These are phyloP conservation scores for Sonneratia alba DNA, from an alignment of 345 rosid species.

Conservation along the genomic window DNA sequence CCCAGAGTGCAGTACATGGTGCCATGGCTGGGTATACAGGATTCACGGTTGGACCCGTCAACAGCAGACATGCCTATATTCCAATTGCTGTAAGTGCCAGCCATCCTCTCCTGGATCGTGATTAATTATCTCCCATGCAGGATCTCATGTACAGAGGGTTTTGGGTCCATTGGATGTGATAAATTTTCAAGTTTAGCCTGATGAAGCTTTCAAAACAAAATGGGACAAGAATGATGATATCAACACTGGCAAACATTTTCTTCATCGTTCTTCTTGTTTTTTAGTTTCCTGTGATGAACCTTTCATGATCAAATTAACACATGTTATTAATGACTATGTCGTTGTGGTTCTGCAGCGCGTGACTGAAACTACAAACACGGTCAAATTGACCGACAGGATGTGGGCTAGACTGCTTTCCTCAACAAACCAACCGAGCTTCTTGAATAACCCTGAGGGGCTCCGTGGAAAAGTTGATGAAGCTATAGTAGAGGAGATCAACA, in stretches of 20 bases:
- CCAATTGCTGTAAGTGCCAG: conserved; percentile 60
- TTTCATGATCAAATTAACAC: not conserved
- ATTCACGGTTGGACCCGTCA: conserved; percentile 93
- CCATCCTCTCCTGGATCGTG: not conserved
- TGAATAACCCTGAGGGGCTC: conserved; percentile 28
- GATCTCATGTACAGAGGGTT: too few relatives aligned
- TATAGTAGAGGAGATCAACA: conserved; percentile 27
- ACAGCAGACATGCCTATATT: conserved; percentile 82
- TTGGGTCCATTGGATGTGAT: too few relatives aligned
- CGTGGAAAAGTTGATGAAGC: conserved; percentile 26
- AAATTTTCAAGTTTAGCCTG: too few relatives aligned
- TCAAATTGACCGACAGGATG: conserved; percentile 85
- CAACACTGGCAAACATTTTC: too few relatives aligned
- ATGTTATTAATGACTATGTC: not conserved
- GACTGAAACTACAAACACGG: conserved; percentile 61
- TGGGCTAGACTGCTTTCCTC: conserved; percentile 98
- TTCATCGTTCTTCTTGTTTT: too few relatives aligned
- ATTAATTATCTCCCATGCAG: too few relatives aligned
- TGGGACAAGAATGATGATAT: too few relatives aligned
- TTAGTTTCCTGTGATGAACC: not conserved
- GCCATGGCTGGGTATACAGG: conserved; percentile 98
- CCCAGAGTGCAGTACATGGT: conserved; percentile 94
- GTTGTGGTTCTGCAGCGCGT: conserved; percentile 42
- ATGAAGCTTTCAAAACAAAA: too few relatives aligned
- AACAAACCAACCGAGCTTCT: conserved; percentile 84